Evolutionary conservation across 495 filamentous ascomycete species (phyloP), one percentile per base, ranked within the genome.

Genomic region (Neurospora sp.): DNA sequence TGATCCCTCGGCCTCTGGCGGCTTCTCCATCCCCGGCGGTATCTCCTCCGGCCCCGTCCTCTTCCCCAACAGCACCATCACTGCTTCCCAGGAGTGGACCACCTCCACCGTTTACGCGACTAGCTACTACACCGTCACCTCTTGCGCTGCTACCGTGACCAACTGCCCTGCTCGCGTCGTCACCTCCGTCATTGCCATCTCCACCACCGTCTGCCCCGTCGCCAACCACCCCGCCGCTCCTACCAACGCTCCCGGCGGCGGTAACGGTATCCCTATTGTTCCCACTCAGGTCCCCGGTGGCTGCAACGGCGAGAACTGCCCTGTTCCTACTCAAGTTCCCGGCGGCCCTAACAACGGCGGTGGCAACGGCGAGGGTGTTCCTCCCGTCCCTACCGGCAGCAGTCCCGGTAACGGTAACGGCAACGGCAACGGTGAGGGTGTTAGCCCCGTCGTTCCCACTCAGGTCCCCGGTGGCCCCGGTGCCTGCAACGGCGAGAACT

Each of bases 21-120:
- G 89, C 75, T 78, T 87, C n/a, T 73, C 89, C 74, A 87, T 84
- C 44, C 90, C 89, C 27, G 90, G 89, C 45, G 79, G 89, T 71
- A 87, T 84, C 77, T 87, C 53, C 76, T 87, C 53, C 22, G 53
- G 53, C 53, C 22, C 12, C 53, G 53, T 31, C 53, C 22, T 61
- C 12, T 61, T 61, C 22, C 53, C 53, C 22, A 61, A 61, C 53
- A 61, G 53, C 38, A 42, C 22, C 59, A 71, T 71, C 68, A 71
- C 40, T 38, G 61, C 72, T 42, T 37, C 75, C 35, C 42, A 69
- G 10, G 71, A 80, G 44, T 83, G 81, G 40, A 89, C 87, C 70
- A 88, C 86, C 37, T 90, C 88, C 9, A 90, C 89, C 53, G 81
- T 90, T 20, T 90, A 85, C 78, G 80, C 83, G 17, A 91, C 89